Conservation (phyloP, 2,329 filamentous ascomycete species). For the Fusarium sarcochroum region DNA sequence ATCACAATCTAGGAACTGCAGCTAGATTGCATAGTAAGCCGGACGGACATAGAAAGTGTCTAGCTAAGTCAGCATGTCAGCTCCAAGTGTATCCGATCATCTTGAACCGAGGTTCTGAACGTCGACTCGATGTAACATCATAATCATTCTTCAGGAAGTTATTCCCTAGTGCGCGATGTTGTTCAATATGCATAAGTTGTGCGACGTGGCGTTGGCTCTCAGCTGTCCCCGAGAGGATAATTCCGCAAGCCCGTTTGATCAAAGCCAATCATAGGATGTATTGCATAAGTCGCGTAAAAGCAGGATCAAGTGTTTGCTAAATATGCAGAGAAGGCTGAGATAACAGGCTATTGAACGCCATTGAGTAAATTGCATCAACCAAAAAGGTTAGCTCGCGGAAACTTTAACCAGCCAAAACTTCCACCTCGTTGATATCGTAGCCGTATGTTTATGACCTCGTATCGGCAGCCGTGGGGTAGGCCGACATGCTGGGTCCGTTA, state of each 20-base stretch:
- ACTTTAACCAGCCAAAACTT: conserved; percentile 20
- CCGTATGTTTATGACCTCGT: conserved; percentile 34
- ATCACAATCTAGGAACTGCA: conserved; percentile 8
- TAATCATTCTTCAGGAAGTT: conserved; percentile 13
- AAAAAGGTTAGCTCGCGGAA: conserved; percentile 29
- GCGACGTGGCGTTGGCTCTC: conserved; percentile 24
- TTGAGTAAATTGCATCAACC: conserved; percentile 9
- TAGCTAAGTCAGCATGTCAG: conserved; percentile 32
- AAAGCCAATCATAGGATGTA: conserved; percentile 22
- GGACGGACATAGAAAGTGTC: neutral
- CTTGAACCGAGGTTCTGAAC: conserved; percentile 13
- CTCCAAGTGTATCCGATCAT: conserved; percentile 16
- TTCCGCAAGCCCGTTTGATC: conserved; percentile 4
- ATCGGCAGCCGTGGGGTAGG: conserved; percentile 30
- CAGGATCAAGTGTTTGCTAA: neutral
- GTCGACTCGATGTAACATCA: conserved; percentile 19
- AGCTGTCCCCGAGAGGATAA: conserved; percentile 15
- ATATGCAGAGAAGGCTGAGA: conserved; percentile 26
- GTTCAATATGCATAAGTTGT: conserved; percentile 32
- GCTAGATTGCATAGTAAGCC: conserved; percentile 12
- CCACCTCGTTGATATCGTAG: conserved; percentile 13
- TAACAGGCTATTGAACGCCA: conserved; percentile 25
- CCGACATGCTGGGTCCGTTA: conserved; percentile 34
- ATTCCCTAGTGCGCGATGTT: conserved; percentile 6
- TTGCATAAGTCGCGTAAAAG: conserved; percentile 17